Percentiles rank a stretch among this genome's conserved stretches.
These are phyloP conservation scores for Oryza brachyantha DNA, from an alignment of 176 grass and related monocot species.

Conservation along the genomic window DNA sequence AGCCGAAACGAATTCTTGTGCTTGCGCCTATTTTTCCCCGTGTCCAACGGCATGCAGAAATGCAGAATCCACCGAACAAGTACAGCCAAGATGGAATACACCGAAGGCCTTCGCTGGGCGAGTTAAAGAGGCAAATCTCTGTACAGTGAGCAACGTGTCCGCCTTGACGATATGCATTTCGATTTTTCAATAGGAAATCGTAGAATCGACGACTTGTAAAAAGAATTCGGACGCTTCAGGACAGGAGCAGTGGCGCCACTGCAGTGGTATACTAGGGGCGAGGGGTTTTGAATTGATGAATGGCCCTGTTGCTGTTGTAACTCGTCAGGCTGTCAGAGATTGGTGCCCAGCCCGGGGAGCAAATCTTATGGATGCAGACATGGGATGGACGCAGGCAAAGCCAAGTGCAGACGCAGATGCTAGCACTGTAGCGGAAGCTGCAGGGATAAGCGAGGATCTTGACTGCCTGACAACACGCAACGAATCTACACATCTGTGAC, in stretches of 20 bases:
- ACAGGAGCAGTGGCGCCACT: background rate
- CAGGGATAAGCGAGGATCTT: background rate
- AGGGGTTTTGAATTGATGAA: background rate
- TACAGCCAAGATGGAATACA: slow-evolving; percentile 1
- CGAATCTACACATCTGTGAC: background rate
- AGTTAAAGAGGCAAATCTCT: background rate
- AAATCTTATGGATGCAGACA: background rate
- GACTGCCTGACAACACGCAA: slow-evolving; percentile 9
- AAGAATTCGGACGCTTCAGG: background rate
- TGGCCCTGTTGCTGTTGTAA: background rate
- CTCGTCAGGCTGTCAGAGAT: background rate
- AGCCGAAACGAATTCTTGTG: background rate
- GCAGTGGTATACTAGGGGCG: background rate
- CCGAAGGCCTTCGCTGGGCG: background rate
- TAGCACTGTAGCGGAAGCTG: background rate
- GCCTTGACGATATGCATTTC: background rate
- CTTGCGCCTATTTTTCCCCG: background rate
- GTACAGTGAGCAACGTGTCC: background rate
- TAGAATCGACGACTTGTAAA: background rate
- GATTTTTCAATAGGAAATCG: background rate
- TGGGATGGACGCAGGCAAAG: background rate
- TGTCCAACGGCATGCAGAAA: slow-evolving; percentile 1
- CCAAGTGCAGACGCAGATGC: background rate
- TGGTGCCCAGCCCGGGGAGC: background rate
- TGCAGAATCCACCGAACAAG: slow-evolving; percentile 4